Evolutionary conservation across 2,329 filamentous ascomycete genomes (phyloP), one percentile per base, ranked within the genome.

Genomic region (Botrytis aclada): DNA sequence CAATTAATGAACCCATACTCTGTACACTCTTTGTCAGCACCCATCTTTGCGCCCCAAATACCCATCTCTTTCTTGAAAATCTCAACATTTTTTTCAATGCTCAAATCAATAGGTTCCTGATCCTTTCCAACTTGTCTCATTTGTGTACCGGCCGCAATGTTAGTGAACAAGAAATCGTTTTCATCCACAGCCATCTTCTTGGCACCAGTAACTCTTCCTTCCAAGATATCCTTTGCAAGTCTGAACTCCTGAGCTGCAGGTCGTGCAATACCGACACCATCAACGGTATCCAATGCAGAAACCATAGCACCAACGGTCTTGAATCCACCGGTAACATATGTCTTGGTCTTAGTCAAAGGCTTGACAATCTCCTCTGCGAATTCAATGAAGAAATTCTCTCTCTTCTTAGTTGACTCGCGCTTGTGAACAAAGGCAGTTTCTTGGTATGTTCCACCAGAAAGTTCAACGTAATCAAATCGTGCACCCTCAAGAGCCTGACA

Each of bases 331-430:
- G 89, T 91, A 12, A 92, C 83, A 70, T 88, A 85, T 8, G 84
- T 82, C 47, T 83, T 83, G 2, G 87, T 82, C 22, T 82, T 78
- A 0, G 84, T 84, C 67, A 87, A 83, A 43, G 82, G 82, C 29
- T 80, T 80, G 34, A 88, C 84, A 67, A 88, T 85, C 25, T 84
- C 82, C 41, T 84, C 83, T 1, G 88, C 88, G 75, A 92, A 92
- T 61, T 92, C 88, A 1, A 92, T 82, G 81, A 93, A 93, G 82
- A 90, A 92, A 0, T 89, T 88, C 77, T 93, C 90, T 14, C 90
- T 85, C 1, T 86, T 85, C 62, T 75, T 73, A 69, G 80, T 76
- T 2, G 88, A 84, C 32, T 84, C 83, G 69, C 77, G 75, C 60
- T 78, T 78, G 64, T 79, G 76, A 14, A 29, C 73, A 47, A 80